These are phyloP conservation scores for Fomitopsis pinicola DNA, from an alignment of 1,284 basidiomycete genomes.

Conservation along the genomic window DNA sequence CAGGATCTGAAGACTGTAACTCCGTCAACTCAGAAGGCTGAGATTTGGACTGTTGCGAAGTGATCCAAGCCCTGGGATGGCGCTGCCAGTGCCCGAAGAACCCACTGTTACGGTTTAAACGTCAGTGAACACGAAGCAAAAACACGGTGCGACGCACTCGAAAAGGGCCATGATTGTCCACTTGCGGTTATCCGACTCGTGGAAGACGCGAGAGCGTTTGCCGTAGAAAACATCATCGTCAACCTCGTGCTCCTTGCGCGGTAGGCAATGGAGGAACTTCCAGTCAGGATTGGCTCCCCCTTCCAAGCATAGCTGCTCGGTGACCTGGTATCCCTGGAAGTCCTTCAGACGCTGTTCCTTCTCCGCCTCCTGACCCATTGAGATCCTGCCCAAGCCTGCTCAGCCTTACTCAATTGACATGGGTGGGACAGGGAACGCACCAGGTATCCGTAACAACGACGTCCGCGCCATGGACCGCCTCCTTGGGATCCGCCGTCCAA, in stretches of 20 bases:
- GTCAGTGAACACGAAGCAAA: background rate
- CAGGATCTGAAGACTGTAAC: too few relatives aligned
- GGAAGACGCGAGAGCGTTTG: constrained; percentile 70
- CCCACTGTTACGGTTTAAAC: too few relatives aligned
- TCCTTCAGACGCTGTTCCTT: constrained; percentile 85
- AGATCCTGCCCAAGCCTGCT: constrained; percentile 61
- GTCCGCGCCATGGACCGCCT: constrained; percentile 88
- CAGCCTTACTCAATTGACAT: background rate
- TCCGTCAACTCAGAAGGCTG: too few relatives aligned
- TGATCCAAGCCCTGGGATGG: too few relatives aligned
- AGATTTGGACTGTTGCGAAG: too few relatives aligned
- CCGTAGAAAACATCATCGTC: constrained; percentile 89
- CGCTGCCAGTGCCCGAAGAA: too few relatives aligned
- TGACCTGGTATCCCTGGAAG: constrained; percentile 93
- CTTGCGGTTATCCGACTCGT: constrained; percentile 82
- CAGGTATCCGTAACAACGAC: constrained; percentile 96
- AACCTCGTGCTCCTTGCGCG: constrained; percentile 90
- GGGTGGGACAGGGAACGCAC: constrained; percentile 36
- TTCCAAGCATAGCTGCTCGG: constrained; percentile 74
- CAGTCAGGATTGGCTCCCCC: constrained; percentile 86
- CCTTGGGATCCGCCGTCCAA: constrained; percentile 77
- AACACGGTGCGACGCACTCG: constrained; percentile 51
- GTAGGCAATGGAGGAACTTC: constrained; percentile 97
- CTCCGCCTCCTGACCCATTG: constrained; percentile 97
- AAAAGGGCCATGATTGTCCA: constrained; percentile 93